Conservation (phyloP, 805 yeast genomes). For the Isabelozyma rhagii region DNA sequence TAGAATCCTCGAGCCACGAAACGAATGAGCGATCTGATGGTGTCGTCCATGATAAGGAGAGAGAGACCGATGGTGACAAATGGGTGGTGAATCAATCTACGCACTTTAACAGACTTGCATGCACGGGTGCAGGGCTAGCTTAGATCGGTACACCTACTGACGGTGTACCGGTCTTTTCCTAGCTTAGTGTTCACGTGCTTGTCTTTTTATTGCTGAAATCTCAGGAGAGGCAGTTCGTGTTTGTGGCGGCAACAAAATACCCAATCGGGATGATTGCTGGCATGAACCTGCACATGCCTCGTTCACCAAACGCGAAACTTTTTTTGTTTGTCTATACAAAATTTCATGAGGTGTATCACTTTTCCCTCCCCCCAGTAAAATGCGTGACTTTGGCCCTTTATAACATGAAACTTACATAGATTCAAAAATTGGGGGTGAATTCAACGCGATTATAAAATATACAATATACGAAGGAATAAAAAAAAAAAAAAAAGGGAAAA, state of each 20-base stretch:
- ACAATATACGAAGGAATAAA: background rate
- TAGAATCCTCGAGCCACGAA: conserved; percentile 87
- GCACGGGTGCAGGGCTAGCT: background rate
- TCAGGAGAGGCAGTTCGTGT: background rate
- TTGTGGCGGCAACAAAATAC: background rate
- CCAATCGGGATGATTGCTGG: background rate
- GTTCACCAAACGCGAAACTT: background rate
- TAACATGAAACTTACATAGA: background rate
- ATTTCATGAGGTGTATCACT: background rate
- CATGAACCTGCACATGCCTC: background rate
- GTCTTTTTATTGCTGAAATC: too few relatives aligned
- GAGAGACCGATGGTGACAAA: background rate
- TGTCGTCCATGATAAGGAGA: conserved; percentile 32
- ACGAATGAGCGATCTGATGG: conserved; percentile 56
- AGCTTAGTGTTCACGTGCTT: background rate
- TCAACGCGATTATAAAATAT: background rate
- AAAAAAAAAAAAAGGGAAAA: background rate
- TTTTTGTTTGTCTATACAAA: background rate
- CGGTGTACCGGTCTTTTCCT: background rate
- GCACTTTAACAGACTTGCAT: too few relatives aligned
- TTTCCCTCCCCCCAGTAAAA: background rate
- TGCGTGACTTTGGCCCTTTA: background rate
- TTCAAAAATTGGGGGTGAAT: background rate
- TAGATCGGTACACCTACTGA: background rate
- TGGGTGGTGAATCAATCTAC: too few relatives aligned